Evolutionary conservation across 768 basidiomycete genomes (phyloP).

Genomic region (Naganishia randhawae): DNA sequence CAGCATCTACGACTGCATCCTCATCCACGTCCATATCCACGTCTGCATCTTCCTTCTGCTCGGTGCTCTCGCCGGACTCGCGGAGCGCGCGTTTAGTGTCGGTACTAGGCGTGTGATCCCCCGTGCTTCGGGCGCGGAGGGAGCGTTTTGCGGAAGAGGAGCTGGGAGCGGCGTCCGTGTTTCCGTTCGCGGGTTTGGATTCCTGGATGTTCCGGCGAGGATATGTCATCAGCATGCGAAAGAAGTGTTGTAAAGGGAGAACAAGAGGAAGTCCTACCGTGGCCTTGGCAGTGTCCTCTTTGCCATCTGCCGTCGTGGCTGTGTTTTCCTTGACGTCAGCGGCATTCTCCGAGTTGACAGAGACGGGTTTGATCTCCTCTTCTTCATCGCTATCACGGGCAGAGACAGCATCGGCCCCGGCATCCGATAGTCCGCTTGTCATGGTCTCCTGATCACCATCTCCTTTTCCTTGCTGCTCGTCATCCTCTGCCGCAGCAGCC

Average conservation of each 20-base stretch:
- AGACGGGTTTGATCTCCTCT: conserved; percentile 30
- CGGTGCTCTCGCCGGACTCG: background rate
- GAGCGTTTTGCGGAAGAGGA: background rate
- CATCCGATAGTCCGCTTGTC: conserved; percentile 55
- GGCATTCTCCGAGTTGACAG: background rate
- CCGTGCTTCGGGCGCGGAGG: background rate
- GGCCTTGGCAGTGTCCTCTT: background rate
- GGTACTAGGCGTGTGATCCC: background rate
- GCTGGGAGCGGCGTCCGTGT: conserved; percentile 34
- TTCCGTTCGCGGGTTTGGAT: conserved; percentile 51
- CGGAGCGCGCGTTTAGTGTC: background rate
- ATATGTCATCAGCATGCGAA: background rate
- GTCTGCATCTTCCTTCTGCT: background rate
- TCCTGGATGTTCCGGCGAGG: background rate
- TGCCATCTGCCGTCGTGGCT: background rate
- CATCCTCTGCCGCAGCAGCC: no score
- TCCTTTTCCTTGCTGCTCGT: conserved; percentile 50
- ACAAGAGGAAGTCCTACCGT: background rate
- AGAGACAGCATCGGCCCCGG: conserved; percentile 54
- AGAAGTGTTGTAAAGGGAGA: background rate
- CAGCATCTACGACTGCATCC: background rate
- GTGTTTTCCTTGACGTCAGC: conserved; percentile 42
- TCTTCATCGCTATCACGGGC: conserved; percentile 54
- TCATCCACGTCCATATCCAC: background rate
- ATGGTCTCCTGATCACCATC: conserved; percentile 48